phyloP scores from a whole-genome alignment of 768 basidiomycete species.

The Scleroderma citrinum region DNA sequence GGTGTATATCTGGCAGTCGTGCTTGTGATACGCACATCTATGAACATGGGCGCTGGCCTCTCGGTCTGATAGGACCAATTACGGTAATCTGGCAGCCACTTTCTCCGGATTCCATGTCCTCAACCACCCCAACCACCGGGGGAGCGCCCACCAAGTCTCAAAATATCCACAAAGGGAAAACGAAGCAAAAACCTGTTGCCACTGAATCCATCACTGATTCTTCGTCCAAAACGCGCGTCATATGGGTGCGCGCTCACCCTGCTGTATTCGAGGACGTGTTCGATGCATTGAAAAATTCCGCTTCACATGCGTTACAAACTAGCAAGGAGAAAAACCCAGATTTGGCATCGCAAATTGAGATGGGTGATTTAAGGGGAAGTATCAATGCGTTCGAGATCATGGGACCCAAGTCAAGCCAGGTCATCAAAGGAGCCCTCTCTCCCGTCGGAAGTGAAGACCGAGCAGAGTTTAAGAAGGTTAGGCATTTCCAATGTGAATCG shows the following conservation, averaged over 20 bases:
- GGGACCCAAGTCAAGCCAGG: slow-evolving; percentile 77
- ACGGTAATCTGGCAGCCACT: slow-evolving; percentile 69
- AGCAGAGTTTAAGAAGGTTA: slow-evolving; percentile 55
- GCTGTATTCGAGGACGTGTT: slow-evolving; percentile 56
- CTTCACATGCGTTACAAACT: slow-evolving; percentile 43
- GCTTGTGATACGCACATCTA: slow-evolving; percentile 66
- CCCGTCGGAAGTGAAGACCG: slow-evolving; percentile 44
- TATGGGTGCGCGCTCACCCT: slow-evolving; percentile 84
- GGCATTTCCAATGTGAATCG: background rate
- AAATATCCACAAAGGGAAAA: slow-evolving; percentile 23
- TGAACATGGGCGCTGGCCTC: slow-evolving; percentile 56
- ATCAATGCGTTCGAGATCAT: slow-evolving; percentile 84
- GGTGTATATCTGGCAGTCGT: slow-evolving; percentile 62
- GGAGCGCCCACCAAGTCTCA: slow-evolving; percentile 7
- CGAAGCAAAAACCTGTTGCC: slow-evolving; percentile 30
- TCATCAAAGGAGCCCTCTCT: slow-evolving; percentile 58
- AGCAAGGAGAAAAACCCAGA: slow-evolving; percentile 20
- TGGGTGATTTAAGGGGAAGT: slow-evolving; percentile 65
- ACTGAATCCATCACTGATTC: slow-evolving; percentile 5
- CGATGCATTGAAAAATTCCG: slow-evolving; percentile 43
- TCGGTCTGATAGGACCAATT: slow-evolving; percentile 61
- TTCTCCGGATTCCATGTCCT: background rate
- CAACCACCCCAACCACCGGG: background rate
- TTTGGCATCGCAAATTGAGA: slow-evolving; percentile 41
- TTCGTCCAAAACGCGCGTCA: slow-evolving; percentile 29